These are phyloP conservation scores for Mycocentrospora acerina DNA, from an alignment of 2,329 filamentous ascomycete genomes.

Conservation along the genomic window DNA sequence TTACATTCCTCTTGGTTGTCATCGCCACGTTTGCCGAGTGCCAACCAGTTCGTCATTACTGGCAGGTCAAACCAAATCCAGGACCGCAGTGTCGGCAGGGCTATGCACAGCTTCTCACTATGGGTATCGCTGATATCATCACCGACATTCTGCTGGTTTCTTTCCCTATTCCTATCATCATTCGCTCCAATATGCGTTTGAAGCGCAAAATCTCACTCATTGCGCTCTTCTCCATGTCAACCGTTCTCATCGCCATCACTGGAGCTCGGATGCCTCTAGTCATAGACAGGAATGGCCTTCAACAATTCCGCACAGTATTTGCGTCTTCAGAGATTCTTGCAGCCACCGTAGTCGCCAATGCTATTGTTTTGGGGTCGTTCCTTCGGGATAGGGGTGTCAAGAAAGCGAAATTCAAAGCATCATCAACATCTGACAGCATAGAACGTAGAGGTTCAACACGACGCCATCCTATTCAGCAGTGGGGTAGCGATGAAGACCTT, in stretches of 20 bases:
- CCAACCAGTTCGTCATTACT: conserved; percentile 59
- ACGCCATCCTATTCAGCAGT: conserved; percentile 67
- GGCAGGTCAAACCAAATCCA: conserved; percentile 70
- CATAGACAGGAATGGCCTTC: conserved; percentile 67
- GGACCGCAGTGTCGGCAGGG: conserved; percentile 83
- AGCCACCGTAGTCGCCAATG: conserved; percentile 83
- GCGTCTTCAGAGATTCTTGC: conserved; percentile 90
- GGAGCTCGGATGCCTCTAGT: conserved; percentile 79
- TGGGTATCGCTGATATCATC: conserved; percentile 84
- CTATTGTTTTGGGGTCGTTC: conserved; percentile 87
- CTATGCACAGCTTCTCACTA: conserved; percentile 82
- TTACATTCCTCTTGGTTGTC: conserved; percentile 79
- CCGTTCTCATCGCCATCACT: conserved; percentile 77
- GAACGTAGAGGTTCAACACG: conserved; percentile 60
- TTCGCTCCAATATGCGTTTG: conserved; percentile 72
- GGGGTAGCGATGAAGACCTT: conserved; percentile 90
- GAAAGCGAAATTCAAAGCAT: conserved; percentile 72
- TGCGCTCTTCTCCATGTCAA: conserved; percentile 79
- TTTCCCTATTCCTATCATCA: conserved; percentile 87
- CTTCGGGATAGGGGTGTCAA: conserved; percentile 87
- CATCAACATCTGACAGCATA: conserved; percentile 54
- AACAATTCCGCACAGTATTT: conserved; percentile 84
- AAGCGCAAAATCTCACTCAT: conserved; percentile 80
- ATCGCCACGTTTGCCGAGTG: conserved; percentile 85
- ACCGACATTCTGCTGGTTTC: conserved; percentile 85